Evolutionary conservation across 805 yeast genomes (phyloP), one percentile per base, ranked within the genome.

Genomic region (Cyberlindnera samutprakarnensis): DNA sequence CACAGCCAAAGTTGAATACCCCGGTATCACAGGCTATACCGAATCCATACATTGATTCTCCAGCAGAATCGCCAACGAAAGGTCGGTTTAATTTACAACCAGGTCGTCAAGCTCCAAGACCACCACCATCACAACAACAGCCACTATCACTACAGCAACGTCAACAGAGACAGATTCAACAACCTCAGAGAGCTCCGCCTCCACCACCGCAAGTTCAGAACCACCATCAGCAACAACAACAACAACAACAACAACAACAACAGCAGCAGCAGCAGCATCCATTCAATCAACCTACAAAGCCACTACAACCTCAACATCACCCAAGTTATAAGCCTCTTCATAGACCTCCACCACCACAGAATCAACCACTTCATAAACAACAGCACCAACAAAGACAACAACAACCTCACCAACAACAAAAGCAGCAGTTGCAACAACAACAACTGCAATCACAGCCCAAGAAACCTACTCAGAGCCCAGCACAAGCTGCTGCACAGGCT

Each of bases 401-500:
- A 19, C 42, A 18, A 10, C 21, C 21, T 8, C 10, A 19, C 10
- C 16, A 25, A n/a, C 16, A 15, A 25, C 3, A 8, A 20, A 39
- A 31, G 20, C 37, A 26, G 23, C 46, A 18, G n/a, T 34, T 22
- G 17, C 38, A 30, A 30, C 32, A 30, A 24, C 28, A 25, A 16
- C 49, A 38, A 32, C 41, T 19, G 12, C 38, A 30, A 12, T 36
- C 27, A n/a, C 35, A 31, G 23, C 17, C 14, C 6, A 7, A 32
- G 7, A 28, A 35, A 6, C 35, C 46, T 36, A 26, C 49, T 19
- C 36, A 52, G 17, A 31, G 47, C 25, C 43, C 32, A 22, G 18
- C 46, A 23, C 42, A 54, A 27, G 50, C 54, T 31, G 38, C 43
- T 24, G 61, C 62, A 6, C 65, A 68, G 11, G 61, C 66, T 6